Base-by-base conservation (phyloP, 768 basidiomycete genomes). In the Amylocystis lapponica region DNA sequence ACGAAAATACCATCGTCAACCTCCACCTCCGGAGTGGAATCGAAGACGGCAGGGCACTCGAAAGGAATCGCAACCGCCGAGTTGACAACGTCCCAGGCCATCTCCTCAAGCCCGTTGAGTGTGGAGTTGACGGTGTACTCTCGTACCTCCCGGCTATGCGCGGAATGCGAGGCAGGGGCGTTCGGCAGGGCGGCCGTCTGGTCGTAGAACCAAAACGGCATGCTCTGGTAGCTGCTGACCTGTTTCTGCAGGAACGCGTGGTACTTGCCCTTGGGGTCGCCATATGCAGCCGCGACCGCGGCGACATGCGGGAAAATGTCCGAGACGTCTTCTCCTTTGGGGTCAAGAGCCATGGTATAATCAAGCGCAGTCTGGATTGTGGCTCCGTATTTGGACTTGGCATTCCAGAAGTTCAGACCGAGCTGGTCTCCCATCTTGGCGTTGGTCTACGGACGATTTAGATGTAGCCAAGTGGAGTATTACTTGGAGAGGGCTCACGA, bases 291-390 rank as follows among this genome's bases (percentile, higher is more conserved):
- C 2, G 69, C 66, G n/a, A 70, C 63, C 2, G 76, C 62, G 19
- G 75, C 75, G 37, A 79, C 69, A 43, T 75, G 72, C 4, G 76
- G 76, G 31, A 67, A 50, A 27, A 73, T 44, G 41, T 75, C 72
- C 8, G 54, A 48, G 19, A 63, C 46, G 36, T 72, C 64, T 48
- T 74, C 72, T 14, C 52, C 51, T 35, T 66, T 66, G 17, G 78
- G 69, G 47, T 69, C 56, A 25, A 63, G 36, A 4, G 38, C 46
- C 63, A 80, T 73, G 17, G 63, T 49, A 52, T 63, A 78, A 49
- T 81, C 71, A 29, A 76, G 50, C 0, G 78, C 78, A 13, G 58
- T 67, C 49, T 79, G 68, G 26, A 81, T 77, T 11, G 74, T 77
- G 5, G 72, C 67, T 4, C 71, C 70, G 42, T 72, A 68, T 54